Evolutionary conservation across 495 filamentous ascomycete genomes (phyloP), one percentile per base, ranked within the genome.

Genomic region (Penicillium chermesinum): DNA sequence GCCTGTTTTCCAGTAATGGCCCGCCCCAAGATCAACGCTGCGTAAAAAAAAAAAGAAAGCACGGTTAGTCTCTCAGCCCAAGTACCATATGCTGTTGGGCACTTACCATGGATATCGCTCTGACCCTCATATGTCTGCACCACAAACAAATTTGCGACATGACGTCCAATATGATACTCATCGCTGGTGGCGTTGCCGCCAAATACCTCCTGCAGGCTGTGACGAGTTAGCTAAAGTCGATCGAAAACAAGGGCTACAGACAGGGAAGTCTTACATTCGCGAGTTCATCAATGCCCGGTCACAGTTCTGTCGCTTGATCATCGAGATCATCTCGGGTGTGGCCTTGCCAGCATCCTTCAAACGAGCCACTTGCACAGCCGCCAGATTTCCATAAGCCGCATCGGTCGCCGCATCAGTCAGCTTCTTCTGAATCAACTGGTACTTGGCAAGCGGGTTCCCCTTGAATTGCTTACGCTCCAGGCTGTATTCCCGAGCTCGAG

Each of bases 351-450:
- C 80, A 61, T 97, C 93, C 75, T 96, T 96, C 13, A 98, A 77
- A 50, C 94, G 72, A 34, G 91, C 93, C 36, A 96, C 91, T 65
- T 98, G 93, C 33, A 84, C 79, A 0, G 88, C 84, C 3, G 91
- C 93, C 37, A 95, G 63, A 8, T 86, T 85, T 3, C 93, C 93
- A 62, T 87, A 98, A 1, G 90, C 84, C 12, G 87, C 88, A 67
- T 97, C 93, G 1, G 94, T 96, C 7, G 79, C 76, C 12, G 91
- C 93, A 63, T 97, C 91, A 0, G 90, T 85, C 49, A 98, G 72
- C 72, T 98, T 98, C 81, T 96, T 96, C 74, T 98, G 93, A 34
- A 98, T 79, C n/a, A 98, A 79, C 67, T 98, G 93, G 57, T 97
- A 98, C 71, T 91, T 96, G 27, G 93, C 93, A 34, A 98, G 73